Base-by-base conservation (phyloP, 176 grass and related monocot species). In the Hordeum vulgare region DNA sequence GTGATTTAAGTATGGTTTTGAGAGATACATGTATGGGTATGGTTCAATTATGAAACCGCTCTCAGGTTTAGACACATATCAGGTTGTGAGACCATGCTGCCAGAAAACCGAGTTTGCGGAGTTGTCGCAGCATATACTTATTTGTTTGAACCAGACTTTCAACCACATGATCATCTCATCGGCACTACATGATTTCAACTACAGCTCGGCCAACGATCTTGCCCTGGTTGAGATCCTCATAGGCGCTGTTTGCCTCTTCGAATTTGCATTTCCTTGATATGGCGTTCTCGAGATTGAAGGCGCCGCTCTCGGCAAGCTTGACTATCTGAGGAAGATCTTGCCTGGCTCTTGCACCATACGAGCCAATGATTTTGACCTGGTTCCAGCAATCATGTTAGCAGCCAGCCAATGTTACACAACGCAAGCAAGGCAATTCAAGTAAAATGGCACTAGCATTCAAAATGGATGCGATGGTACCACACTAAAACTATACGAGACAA, bases 321-420 rank as follows among this genome's bases (percentile, higher is more conserved):
- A 98, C 96, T 26, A 98, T 87, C 69, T 95, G 93, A 85, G 96
- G 96, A 92, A 98, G 96, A 85, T 98, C 96, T 89, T 98, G 96
- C 74, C 96, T 98, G 39, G 96, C 91, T 87, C 96, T 98, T 27
- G 96, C 93, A 36, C 96, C 96, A 1, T 98, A 98, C 20, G 96
- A 98, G 3, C 96, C 96, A 83, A 98, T 92, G 88, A 98, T 95
- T 57, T 98, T 95, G 69, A 98, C 89, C 96, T 98, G 82, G 11
- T 90, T 74, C 66, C 23, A 86, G 40, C 25, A 65, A 66, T 63
- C 20, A 76, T 67, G 40, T 77, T 25, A 34, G 9, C 42, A 84
- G 47, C 37, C 69, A 81, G 35, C 54, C 54, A 59, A 44, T 23
- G 7, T 71, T 60, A 61, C 29, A 64, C 31, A 44, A 64, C 1